Percentiles rank a stretch among this genome's conserved stretches.
phyloP scores from a whole-genome alignment of 148 eudicot species.

The Fallopia convolvulus region DNA sequence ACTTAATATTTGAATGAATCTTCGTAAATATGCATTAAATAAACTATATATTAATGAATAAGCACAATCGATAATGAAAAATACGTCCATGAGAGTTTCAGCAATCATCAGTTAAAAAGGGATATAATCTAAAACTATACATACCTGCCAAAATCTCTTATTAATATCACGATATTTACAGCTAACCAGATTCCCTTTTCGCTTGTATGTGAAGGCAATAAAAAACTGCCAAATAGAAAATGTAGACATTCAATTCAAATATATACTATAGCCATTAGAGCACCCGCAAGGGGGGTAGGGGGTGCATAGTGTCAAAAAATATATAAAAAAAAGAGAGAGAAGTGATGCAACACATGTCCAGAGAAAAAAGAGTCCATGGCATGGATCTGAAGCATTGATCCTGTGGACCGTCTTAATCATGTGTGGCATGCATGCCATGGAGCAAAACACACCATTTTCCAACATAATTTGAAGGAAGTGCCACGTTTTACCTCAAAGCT shows the following conservation, averaged over 20 bases:
- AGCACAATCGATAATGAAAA: not conserved
- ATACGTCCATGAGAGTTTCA: not conserved
- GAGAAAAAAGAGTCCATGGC: too few relatives aligned
- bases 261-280: not conserved
- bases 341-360: too few relatives aligned
- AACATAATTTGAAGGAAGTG: too few relatives aligned
- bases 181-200: slow-evolving; percentile 57
- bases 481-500: too few relatives aligned
- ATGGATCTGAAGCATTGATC: too few relatives aligned
- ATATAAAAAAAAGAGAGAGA: too few relatives aligned
- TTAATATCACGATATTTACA: slow-evolving; percentile 73
- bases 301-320: too few relatives aligned
- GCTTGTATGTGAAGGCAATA: slow-evolving; percentile 76
- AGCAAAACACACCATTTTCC: too few relatives aligned
- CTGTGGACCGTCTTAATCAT: too few relatives aligned
- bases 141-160: slow-evolving; percentile 95
- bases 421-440: too few relatives aligned
- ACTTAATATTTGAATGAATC: not conserved
- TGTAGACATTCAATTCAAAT: slow-evolving; percentile 14
- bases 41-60: not conserved
- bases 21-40: not conserved
- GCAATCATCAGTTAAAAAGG: slow-evolving; percentile 10
- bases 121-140: not conserved
- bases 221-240: slow-evolving; percentile 41
- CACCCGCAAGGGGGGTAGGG: too few relatives aligned